These are phyloP conservation scores for Fragaria iinumae DNA, from an alignment of 306 rosid species.

Conservation along the genomic window DNA sequence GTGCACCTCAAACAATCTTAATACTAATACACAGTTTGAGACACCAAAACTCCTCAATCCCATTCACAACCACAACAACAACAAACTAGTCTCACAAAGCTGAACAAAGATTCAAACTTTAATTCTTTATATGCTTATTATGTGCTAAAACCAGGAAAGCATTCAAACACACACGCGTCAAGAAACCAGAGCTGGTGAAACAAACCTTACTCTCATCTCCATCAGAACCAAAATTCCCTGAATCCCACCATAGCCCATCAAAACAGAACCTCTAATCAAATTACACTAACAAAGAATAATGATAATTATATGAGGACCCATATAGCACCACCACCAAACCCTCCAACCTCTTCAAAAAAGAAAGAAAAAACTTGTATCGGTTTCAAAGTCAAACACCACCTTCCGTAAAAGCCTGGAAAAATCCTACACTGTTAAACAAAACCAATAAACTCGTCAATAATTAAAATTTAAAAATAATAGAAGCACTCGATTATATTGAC, in stretches of 20 bases:
- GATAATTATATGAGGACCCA: constrained; percentile 3
- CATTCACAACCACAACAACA: constrained; percentile 32
- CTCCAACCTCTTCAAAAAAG: constrained; percentile 16
- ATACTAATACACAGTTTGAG: constrained; percentile 21
- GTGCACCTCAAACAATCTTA: constrained; percentile 19
- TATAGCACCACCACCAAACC: constrained; percentile 38
- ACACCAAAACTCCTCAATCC: constrained; percentile 36
- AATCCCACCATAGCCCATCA: constrained; percentile 40
- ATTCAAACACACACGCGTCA: constrained; percentile 34
- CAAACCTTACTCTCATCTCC: constrained; percentile 43
- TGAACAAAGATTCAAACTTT: constrained; percentile 23
- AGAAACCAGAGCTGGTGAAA: constrained; percentile 28
- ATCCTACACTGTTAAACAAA: constrained; percentile 28
- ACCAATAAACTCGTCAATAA: constrained; percentile 33
- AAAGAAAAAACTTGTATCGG: constrained; percentile 30
- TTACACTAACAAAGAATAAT: not conserved
- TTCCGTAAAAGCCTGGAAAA: constrained; percentile 72
- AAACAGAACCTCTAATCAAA: constrained; percentile 13
- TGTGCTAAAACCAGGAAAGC: constrained; percentile 32
- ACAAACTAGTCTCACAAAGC: constrained; percentile 5
- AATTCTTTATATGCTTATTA: not conserved
- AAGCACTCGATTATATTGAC: constrained; percentile 14
- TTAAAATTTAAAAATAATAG: not conserved
- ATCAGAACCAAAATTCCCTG: constrained; percentile 33
- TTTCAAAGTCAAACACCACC: constrained; percentile 67